Evolutionary conservation across 352 stramenopile genomes (phyloP).

Genomic region (Blastocystis sp.): DNA sequence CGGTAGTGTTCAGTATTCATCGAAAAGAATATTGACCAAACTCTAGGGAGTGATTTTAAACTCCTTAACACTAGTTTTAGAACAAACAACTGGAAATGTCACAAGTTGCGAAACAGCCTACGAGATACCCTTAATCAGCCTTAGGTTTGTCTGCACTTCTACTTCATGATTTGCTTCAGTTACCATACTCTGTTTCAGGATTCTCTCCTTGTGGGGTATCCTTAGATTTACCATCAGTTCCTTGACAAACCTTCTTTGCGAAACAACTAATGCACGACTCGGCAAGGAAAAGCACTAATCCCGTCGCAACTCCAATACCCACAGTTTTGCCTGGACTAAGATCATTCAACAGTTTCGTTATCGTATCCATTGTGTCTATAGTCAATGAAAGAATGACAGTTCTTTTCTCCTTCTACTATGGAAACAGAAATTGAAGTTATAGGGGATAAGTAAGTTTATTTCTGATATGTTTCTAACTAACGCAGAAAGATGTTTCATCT

Average conservation of each 20-base stretch:
- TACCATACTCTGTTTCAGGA: not conserved
- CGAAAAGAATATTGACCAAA: not conserved
- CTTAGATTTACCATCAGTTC: not conserved
- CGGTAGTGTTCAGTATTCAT: conserved; percentile 13
- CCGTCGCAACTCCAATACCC: not conserved
- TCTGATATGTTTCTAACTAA: not conserved
- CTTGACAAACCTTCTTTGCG: conserved; percentile 9
- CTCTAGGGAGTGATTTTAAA: not conserved
- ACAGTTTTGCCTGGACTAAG: not conserved
- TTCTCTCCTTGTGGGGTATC: not conserved
- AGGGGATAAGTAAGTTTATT: not conserved
- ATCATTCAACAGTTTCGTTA: conserved; percentile 12
- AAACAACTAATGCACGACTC: not conserved
- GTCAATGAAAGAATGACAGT: conserved; percentile 14
- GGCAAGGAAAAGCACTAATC: not conserved
- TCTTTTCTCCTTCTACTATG: not conserved
- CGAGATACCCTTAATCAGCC: not conserved
- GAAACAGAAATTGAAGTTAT: conserved; percentile 6
- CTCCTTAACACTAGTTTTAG: not conserved
- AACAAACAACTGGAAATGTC: not conserved
- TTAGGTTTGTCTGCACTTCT: conserved; percentile 3
- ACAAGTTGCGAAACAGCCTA: too few relatives aligned
- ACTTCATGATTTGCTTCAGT: not conserved
- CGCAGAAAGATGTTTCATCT: conserved; percentile 50
- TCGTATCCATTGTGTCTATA: not conserved